These are phyloP conservation scores for Aspergillus diversus DNA, from an alignment of 495 filamentous ascomycete species.

Conservation along the genomic window DNA sequence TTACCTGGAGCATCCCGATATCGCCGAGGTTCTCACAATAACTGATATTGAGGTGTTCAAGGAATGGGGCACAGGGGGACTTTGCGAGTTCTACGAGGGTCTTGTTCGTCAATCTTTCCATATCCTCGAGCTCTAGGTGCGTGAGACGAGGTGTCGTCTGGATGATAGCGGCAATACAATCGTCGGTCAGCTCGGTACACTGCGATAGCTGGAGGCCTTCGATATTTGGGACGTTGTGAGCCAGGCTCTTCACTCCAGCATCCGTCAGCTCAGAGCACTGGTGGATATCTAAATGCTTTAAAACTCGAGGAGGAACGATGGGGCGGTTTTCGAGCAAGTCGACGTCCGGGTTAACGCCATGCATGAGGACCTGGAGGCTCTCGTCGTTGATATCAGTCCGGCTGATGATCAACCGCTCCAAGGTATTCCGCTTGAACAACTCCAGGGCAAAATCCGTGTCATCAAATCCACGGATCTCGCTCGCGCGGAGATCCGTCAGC, in stretches of 20 bases:
- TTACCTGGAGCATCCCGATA: conserved; percentile 77
- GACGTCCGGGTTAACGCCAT: conserved; percentile 72
- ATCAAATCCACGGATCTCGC: conserved; percentile 80
- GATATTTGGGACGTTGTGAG: conserved; percentile 74
- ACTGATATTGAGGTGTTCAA: conserved; percentile 85
- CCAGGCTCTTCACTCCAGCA: conserved; percentile 65
- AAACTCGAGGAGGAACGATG: conserved; percentile 74
- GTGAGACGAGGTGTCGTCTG: conserved; percentile 75
- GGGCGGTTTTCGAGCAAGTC: conserved; percentile 78
- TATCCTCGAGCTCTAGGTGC: conserved; percentile 88
- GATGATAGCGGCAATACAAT: conserved; percentile 70
- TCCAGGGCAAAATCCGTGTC: conserved; percentile 67
- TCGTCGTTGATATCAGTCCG: conserved; percentile 78
- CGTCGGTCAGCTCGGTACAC: conserved; percentile 72
- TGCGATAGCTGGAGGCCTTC: conserved; percentile 81
- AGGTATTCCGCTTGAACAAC: conserved; percentile 76
- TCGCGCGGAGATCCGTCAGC: conserved; percentile 78
- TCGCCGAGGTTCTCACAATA: conserved; percentile 89
- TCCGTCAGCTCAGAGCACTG: conserved; percentile 76
- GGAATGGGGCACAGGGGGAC: conserved; percentile 66
- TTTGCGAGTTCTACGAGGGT: conserved; percentile 72
- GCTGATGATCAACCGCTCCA: conserved; percentile 80
- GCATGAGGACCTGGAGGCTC: conserved; percentile 69
- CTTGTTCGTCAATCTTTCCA: conserved; percentile 74
- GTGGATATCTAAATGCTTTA: conserved; percentile 85